Base-by-base conservation (phyloP, 768 basidiomycete species). In the Podaxis mareebaensis region DNA sequence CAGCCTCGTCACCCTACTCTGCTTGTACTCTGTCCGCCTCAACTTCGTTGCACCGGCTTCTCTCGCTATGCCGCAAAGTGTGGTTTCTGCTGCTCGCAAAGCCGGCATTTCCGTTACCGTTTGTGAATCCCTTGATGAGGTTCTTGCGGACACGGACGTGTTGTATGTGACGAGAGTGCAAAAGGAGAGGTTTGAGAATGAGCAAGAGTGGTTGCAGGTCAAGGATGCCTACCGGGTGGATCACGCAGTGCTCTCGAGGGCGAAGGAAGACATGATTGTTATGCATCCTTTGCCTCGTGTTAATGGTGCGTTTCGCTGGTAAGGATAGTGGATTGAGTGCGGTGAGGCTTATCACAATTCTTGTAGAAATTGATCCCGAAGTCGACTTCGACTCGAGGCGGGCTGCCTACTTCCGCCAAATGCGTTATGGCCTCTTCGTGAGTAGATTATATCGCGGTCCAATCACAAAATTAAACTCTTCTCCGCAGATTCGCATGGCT, bases 221-320 rank as follows among this genome's bases (percentile, higher is more conserved):
- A 97, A 94, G 80, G 92, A 96, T 72, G 86, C 89, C 15, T 99
- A 96, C 74, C 82, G 94, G 38, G 86, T 99, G 60, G 94, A 99
- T 75, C 97, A 99, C 71, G 92, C 96, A 11, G 87, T 99, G 36
- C 82, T 99, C 28, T 88, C 95, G 4, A 83, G 92, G 48, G 96
- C 97, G 10, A 99, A 99, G 79, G 91, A 93, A 66, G 92, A 95
- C 58, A 94, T 97, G 88, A 98, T 99, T 63, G 95, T 99, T 67
- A 96, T 99, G 95, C 97, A 99, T 75, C 97, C 97, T n/a, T 81
- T 99, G 22, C 97, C 97, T 13, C 78, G 97, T 70, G 88, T 96
- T 56, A 94, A 93, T 64, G 93, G 93, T 89, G 67, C 66, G 85
- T 63, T 38, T 33, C 53, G 13, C 20, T n/a, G 22, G 6, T 38